Evolutionary conservation across 2,329 filamentous ascomycete genomes (phyloP), one percentile per base, ranked within the genome.

Genomic region (Colletotrichum karsti): DNA sequence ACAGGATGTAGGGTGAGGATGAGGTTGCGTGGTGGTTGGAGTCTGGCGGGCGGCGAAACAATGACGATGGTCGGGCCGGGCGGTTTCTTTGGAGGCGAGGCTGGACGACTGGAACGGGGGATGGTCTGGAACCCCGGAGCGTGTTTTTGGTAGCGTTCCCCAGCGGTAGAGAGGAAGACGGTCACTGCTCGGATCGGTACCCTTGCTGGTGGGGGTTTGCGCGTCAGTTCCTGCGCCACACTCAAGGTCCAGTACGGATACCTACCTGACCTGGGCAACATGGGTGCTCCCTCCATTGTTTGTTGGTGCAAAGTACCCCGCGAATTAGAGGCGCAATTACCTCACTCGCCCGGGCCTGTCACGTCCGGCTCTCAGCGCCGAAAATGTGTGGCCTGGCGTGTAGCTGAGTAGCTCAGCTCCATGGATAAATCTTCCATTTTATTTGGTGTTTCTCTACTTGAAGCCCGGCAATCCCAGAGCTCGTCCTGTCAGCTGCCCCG

Each of bases 201-300:
- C 62, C 62, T 37, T 65, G 62, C 28, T 13, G 26, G 50, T 55
- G 48, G 57, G 58, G 53, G 48, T 59, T 66, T 66, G 63, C 57
- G 63, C 50, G 63, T 67, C 51, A 56, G 51, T 67, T 28, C 42
- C 63, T 57, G 59, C 63, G 63, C 63, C 63, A 67, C 63, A 67
- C 41, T 67, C 60, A 33, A 35, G 33, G 51, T 20, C 7, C 51
- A 20, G 33, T 24, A 28, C 30, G 33, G 51, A 30, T 30, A 30
- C 48, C 48, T 24, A 24, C 28, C 48, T 48, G 46, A 59, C 9
- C 46, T 37, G 56, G 61, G 37, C 42, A 46, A 22, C 42, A 62
- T 50, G n/a, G 46, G 48, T 39, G 41, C 48, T 28, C 48, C 28
- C 48, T 53, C 48, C 48, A 53, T 33, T 35, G n/a, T 53, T 18